Evolutionary conservation across 192 early-diverging fungal species (phyloP).

Genomic region (Gryganskiella cystojenkinii): DNA sequence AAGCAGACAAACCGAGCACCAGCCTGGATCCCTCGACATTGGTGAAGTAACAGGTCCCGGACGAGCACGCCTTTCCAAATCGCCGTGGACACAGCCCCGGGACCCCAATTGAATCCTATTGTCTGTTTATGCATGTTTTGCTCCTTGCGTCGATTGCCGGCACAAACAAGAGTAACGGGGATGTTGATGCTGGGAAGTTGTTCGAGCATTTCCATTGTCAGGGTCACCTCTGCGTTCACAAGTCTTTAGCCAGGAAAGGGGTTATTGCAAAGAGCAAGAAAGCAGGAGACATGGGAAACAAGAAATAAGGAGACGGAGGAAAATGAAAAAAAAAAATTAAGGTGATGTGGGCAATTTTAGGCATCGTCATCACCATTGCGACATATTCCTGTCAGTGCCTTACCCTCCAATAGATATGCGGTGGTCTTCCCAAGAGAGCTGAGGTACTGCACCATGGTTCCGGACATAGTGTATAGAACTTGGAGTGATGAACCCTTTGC

Average conservation of each 20-base stretch:
- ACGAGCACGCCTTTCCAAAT: conserved; percentile 72
- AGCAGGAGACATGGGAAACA: too few species aligned
- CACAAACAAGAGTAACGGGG: conserved; percentile 70
- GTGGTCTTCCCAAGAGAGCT: conserved; percentile 57
- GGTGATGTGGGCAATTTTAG: background rate
- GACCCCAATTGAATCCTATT: conserved; percentile 74
- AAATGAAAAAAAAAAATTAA: background rate
- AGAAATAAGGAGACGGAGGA: conserved; percentile 4
- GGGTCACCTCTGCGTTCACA: conserved; percentile 49
- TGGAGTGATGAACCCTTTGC: conserved; percentile 68
- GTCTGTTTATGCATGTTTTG: conserved; percentile 72
- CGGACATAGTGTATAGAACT: conserved; percentile 71
- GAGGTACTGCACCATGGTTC: conserved; percentile 75
- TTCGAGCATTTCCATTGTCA: conserved; percentile 67
- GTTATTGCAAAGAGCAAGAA: too few species aligned
- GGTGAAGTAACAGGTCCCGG: conserved; percentile 55
- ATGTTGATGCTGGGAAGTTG: conserved; percentile 55
- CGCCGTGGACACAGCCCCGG: conserved; percentile 63
- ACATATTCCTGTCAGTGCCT: background rate
- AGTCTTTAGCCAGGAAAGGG: too few species aligned
- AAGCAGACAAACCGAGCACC: conserved; percentile 61
- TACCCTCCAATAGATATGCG: conserved; percentile 58
- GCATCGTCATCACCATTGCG: background rate
- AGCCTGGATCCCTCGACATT: conserved; percentile 35
- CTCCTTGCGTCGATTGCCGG: conserved; percentile 76